Evolutionary conservation across 1,284 basidiomycete genomes (phyloP).

Genomic region (Coniferiporia weirii): DNA sequence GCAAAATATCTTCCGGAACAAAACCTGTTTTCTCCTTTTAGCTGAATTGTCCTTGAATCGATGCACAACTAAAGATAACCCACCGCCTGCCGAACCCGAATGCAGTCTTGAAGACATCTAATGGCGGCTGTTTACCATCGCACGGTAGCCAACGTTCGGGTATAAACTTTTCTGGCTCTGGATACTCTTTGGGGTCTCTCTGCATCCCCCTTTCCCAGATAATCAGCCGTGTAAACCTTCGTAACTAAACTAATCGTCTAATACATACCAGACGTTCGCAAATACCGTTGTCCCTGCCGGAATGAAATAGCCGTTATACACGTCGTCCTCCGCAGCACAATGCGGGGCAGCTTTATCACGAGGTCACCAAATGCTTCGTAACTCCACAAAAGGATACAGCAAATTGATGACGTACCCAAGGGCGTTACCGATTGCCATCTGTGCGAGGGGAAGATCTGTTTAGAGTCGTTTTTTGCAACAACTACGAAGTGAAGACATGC

Average conservation of each 20-base stretch:
- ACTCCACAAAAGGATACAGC: neutral
- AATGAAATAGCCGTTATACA: slow-evolving; percentile 20
- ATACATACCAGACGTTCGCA: slow-evolving; percentile 18
- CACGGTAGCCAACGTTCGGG: slow-evolving; percentile 23
- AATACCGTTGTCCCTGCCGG: slow-evolving; percentile 18
- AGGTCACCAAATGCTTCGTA: neutral
- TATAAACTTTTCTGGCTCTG: slow-evolving; percentile 24
- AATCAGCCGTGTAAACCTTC: neutral
- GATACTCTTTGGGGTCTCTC: slow-evolving; percentile 22
- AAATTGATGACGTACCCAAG: slow-evolving; percentile 2
- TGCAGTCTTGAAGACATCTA: neutral
- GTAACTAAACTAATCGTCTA: neutral
- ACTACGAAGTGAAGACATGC: neutral
- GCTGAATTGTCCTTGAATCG: too few species aligned
- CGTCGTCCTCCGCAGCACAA: slow-evolving; percentile 17
- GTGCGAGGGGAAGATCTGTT: neutral
- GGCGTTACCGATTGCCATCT: slow-evolving; percentile 19
- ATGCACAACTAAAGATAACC: too few species aligned
- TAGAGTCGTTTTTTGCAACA: too few species aligned
- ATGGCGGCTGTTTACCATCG: neutral
- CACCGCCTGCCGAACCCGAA: too few species aligned
- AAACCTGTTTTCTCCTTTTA: too few species aligned
- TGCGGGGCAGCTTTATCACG: slow-evolving; percentile 14
- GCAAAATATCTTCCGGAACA: too few species aligned
- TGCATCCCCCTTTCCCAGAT: slow-evolving; percentile 22